Conservation (phyloP, 805 yeast genomes). For the Candida vaughaniae region DNA sequence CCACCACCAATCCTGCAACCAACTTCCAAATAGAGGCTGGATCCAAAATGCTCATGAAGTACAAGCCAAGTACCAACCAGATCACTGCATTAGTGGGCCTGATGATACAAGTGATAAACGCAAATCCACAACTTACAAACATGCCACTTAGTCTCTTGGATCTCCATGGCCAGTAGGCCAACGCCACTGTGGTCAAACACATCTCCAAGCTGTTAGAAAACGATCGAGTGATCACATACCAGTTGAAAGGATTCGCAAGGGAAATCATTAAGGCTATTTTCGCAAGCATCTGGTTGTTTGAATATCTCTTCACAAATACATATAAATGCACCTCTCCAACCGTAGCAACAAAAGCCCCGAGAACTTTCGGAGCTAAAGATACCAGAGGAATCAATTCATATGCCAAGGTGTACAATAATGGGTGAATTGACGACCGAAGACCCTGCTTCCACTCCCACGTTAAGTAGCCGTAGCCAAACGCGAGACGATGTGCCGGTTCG, state of each 20-base stretch:
- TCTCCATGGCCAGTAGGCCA: slow-evolving; percentile 73
- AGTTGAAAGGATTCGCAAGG: slow-evolving; percentile 71
- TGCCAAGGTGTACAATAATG: slow-evolving; percentile 59
- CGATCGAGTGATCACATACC: slow-evolving; percentile 77
- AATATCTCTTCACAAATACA: slow-evolving; percentile 41
- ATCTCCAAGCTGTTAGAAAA: slow-evolving; percentile 85
- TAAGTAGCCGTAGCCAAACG: slow-evolving; percentile 75
- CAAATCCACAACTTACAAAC: slow-evolving; percentile 45
- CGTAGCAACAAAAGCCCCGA: slow-evolving; percentile 70
- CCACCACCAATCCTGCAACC: slow-evolving; percentile 18
- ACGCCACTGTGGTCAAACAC: slow-evolving; percentile 62
- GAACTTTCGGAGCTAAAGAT: slow-evolving; percentile 56
- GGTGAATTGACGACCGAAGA: slow-evolving; percentile 77
- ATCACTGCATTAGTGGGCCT: slow-evolving; percentile 82
- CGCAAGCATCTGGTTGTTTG: slow-evolving; percentile 35
- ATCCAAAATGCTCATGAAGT: slow-evolving; percentile 8
- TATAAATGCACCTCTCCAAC: slow-evolving; percentile 65
- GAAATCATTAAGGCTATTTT: slow-evolving; percentile 48
- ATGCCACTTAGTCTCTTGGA: slow-evolving; percentile 7
- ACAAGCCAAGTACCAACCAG: slow-evolving; percentile 66
- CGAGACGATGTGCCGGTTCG: slow-evolving; percentile 82
- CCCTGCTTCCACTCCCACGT: slow-evolving; percentile 95
- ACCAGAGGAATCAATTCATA: slow-evolving; percentile 30
- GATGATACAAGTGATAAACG: slow-evolving; percentile 62
- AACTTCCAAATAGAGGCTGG: slow-evolving; percentile 8